phyloP scores from a whole-genome alignment of 768 basidiomycete genomes.

The Rhodocollybia butyracea region DNA sequence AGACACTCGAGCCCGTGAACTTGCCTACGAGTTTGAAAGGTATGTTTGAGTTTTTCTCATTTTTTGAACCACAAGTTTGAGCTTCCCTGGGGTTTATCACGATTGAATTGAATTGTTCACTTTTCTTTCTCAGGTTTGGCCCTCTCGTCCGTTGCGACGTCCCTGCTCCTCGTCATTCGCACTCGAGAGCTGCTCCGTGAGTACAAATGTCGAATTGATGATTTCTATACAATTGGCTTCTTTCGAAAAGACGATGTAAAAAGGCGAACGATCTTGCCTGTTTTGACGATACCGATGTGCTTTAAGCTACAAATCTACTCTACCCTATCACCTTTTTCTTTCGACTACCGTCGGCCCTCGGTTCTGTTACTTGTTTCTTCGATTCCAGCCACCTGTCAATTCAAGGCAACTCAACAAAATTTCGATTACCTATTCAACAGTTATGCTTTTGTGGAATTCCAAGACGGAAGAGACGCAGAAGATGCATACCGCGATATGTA shows the following conservation, averaged over 20 bases:
- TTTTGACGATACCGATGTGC: neutral
- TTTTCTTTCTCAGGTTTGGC: constrained; percentile 56
- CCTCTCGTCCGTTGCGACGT: constrained; percentile 87
- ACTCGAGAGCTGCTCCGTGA: constrained; percentile 79
- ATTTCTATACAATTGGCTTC: constrained; percentile 15
- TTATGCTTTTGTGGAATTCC: constrained; percentile 87
- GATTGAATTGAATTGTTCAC: neutral
- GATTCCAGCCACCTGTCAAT: constrained; percentile 27
- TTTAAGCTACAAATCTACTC: neutral
- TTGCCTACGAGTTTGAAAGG: constrained; percentile 89
- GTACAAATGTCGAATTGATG: constrained; percentile 33
- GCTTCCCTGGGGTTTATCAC: neutral
- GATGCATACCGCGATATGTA: constrained; percentile 85
- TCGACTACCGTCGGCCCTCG: neutral
- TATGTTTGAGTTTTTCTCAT: constrained; percentile 25
- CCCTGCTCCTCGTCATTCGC: constrained; percentile 78
- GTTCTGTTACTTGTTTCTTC: neutral
- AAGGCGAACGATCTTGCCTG: neutral
- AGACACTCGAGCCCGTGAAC: constrained; percentile 76
- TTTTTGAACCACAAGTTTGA: constrained; percentile 5
- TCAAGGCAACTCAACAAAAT: constrained; percentile 55
- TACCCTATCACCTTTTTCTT: neutral
- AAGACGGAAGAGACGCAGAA: constrained; percentile 73
- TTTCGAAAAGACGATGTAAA: neutral
- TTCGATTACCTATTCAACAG: constrained; percentile 45